Base-by-base conservation (phyloP, 1,284 basidiomycete species). In the Peniophora sp. region DNA sequence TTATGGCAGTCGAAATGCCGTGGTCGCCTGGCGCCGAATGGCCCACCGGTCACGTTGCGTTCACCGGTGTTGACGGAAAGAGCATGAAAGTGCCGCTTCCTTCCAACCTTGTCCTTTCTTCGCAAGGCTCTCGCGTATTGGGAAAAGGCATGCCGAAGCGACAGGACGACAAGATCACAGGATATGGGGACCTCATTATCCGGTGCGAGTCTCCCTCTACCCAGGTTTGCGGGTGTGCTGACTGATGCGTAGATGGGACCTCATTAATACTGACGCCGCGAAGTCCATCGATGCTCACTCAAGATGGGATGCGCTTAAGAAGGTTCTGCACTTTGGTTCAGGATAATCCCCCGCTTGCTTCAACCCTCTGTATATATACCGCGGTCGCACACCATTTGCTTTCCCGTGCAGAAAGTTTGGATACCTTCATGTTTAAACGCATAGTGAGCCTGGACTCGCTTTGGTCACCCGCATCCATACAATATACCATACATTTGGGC, bases 61-160 rank as follows among this genome's bases (percentile, higher is more conserved):
- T 92, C 51, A 72, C 76, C 49, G 83, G 85, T 17, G 70, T 94
- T 52, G 86, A 92, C 60, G 88, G 87, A 14, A 71, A 83, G 54
- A 74, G 76, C 53, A 72, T 87, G 49, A 66, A 68, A 9, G 72
- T 91, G 42, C 67, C 75, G 44, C 70, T 90, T 39, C 87, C 90
- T 51, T 74, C 76, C 55, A 73, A 79, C 50, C 73, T 80, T 60
- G 77, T 88, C 57, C 80, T 81, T 63, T 76, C 76, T 1, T 75
- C 84, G 47, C 75, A 79, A 56, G 85, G 87, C 47, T 79, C 80
- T 48, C 67, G 78, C 44, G 72, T 88, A 35, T 61, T 80, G 46
- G 87, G 83, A 37, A 87, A 86, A 60, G 92, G 92, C 14, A 94
- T 95, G 91, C 91, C 91, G 27, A 75, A 89, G 42, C 58, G 57